These are phyloP conservation scores for Pseudotulostoma volvatum DNA, from an alignment of 495 filamentous ascomycete species.

Conservation along the genomic window DNA sequence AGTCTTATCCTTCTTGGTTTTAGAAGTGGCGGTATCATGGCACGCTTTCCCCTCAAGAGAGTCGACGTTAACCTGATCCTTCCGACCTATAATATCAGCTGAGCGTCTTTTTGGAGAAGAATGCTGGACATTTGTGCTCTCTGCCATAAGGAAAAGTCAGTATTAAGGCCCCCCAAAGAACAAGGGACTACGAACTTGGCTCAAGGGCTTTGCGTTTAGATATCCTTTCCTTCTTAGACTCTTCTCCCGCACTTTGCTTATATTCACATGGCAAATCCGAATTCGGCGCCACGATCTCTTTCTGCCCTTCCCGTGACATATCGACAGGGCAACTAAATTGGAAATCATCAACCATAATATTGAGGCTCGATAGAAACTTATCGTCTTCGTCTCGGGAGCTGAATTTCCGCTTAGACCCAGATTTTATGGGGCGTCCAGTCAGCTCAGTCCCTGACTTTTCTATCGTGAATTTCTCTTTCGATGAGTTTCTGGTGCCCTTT, in stretches of 20 bases:
- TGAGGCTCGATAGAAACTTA: slow-evolving; percentile 8
- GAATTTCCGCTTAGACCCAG: slow-evolving; percentile 47
- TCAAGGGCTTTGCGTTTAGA: slow-evolving; percentile 38
- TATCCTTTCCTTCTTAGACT: slow-evolving; percentile 5
- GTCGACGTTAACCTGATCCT: too few relatives aligned
- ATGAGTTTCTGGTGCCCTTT: background rate
- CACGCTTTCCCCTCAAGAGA: too few relatives aligned
- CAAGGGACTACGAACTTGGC: slow-evolving; percentile 33
- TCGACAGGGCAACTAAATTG: slow-evolving; percentile 25
- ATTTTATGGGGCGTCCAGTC: slow-evolving; percentile 14
- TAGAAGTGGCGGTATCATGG: too few relatives aligned
- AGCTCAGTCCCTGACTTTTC: background rate
- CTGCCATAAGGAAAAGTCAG: too few relatives aligned
- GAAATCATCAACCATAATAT: slow-evolving; percentile 30
- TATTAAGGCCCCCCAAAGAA: too few relatives aligned
- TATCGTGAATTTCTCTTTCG: background rate
- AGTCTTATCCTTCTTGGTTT: too few relatives aligned
- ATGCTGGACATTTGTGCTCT: slow-evolving; percentile 36
- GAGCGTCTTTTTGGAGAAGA: slow-evolving; percentile 11
- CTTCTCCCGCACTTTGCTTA: too few relatives aligned
- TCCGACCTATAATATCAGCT: background rate
- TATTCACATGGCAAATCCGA: background rate
- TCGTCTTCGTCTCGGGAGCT: slow-evolving; percentile 36
- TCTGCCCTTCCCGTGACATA: slow-evolving; percentile 9
- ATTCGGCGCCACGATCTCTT: slow-evolving; percentile 1